phyloP scores from a whole-genome alignment of 176 grass and related monocot genomes.

The Zoysia japonica region DNA sequence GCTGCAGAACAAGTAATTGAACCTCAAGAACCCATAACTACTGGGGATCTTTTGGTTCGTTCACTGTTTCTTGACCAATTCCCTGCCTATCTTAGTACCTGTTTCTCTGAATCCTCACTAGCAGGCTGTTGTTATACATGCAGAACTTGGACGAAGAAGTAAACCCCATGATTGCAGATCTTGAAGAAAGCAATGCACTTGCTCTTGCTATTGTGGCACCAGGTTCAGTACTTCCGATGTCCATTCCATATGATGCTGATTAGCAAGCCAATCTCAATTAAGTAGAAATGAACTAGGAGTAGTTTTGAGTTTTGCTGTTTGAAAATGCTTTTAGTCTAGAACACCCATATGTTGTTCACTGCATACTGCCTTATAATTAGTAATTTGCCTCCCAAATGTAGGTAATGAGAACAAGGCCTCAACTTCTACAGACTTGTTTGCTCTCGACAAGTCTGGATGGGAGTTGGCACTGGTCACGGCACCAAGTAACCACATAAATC shows the following conservation, averaged over 20 bases:
- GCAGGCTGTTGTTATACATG: conserved; percentile 19
- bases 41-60: conserved; percentile 75
- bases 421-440: conserved; percentile 62
- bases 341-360: conserved; percentile 7
- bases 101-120: conserved; percentile 10
- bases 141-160: conserved; percentile 90
- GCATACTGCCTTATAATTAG: conserved; percentile 5
- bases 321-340: conserved; percentile 14
- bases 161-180: conserved; percentile 69
- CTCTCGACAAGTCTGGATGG: conserved; percentile 70
- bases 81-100: not conserved
- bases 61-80: not conserved
- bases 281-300: not conserved
- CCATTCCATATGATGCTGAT: not conserved
- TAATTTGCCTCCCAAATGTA: conserved; percentile 41
- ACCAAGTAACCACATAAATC: conserved; percentile 73
- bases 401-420: conserved; percentile 60
- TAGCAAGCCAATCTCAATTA: not conserved
- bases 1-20: conserved; percentile 44
- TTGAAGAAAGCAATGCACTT: conserved; percentile 81
- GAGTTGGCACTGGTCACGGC: conserved; percentile 74
- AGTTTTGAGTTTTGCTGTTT: not conserved
- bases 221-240: conserved; percentile 46
- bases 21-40: conserved; percentile 32
- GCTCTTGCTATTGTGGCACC: conserved; percentile 81